Evolutionary conservation across 768 basidiomycete genomes (phyloP), one percentile per base, ranked within the genome.

Genomic region (Termitomyces sp.): DNA sequence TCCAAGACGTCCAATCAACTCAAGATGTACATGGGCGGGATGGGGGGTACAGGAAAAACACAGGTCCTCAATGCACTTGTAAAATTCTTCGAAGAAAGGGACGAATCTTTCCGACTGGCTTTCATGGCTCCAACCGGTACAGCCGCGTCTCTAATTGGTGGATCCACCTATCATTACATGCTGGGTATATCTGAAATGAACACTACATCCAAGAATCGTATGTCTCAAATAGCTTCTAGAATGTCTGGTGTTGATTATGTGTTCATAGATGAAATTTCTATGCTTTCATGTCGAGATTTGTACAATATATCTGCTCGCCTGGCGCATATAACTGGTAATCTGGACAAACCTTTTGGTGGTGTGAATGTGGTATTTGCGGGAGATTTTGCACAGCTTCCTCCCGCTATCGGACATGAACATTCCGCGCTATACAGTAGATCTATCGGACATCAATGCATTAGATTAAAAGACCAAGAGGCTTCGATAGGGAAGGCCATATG

Each of bases 351-450:
- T n/a, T 41, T 41, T n/a, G 39, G 39, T 7, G 18, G n/a, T 6
- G 12, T 41, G 5, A 74, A 73, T 47, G 67, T 78, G 33, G 72
- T 77, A 16, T 68, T 78, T 55, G 73, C 75, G 6, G 75, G 76
- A 10, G 77, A 79, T 51, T 77, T 79, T 69, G 76, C 73, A 6
- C 76, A 80, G 45, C 56, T 78, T 0, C 73, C 73, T 4, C 76
- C 72, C 20, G 65, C n/a, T 39, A 6, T 41, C 8, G 33, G 33
- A 9, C 33, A 33, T 33, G 33, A 33, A 33, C 33, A 33, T 10
- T 1, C 9, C 2, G 7, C 33, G 2, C 33, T 33, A 10, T 33
- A 33, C 9, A 33, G 33, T 10, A 33, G 33, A 9, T 9, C 18
- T 7, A 6, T 41, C 5, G 39, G 39, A 41, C 18, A 41, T 7